A percentile compares a stretch with the other conserved stretches of the same genome.
Evolutionary conservation across 2,329 filamentous ascomycete genomes (phyloP).

Genomic region (Emmonsia crescens): DNA sequence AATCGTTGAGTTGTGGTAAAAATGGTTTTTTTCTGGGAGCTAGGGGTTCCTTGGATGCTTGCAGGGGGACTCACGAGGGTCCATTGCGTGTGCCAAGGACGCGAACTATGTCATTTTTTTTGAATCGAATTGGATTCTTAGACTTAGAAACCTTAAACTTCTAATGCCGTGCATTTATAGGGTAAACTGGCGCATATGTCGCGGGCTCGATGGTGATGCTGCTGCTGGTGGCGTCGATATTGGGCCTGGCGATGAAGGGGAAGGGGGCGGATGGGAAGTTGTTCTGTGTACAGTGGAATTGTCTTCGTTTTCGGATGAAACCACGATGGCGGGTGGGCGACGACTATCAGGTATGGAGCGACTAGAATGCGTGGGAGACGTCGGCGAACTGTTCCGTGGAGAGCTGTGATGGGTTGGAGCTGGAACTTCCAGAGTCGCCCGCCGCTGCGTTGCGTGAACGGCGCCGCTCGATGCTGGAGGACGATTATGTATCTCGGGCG

Average conservation of each 20-base stretch:
- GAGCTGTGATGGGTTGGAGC: slow-evolving; percentile 10
- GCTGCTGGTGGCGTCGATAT: neutral
- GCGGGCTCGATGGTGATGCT: neutral
- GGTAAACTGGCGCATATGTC: neutral
- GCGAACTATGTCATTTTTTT: neutral
- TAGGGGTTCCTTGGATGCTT: neutral
- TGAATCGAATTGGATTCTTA: neutral
- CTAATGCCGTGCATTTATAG: neutral
- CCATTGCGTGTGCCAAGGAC: neutral
- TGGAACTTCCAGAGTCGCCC: slow-evolving; percentile 18
- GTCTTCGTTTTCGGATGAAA: slow-evolving; percentile 7
- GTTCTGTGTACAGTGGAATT: neutral
- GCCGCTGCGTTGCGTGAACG: slow-evolving; percentile 4
- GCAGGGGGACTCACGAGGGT: neutral
- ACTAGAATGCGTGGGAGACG: neutral
- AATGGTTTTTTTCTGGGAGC: neutral
- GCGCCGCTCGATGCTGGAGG: neutral
- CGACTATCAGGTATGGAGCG: slow-evolving; percentile 1
- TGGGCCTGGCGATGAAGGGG: neutral
- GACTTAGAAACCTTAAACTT: neutral
- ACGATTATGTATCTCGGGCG: slow-evolving; percentile 10
- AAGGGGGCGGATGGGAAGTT: neutral
- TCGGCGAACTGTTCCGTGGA: slow-evolving; percentile 4
- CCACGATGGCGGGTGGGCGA: slow-evolving; percentile 8
- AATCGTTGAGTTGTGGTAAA: neutral